Evolutionary conservation across 495 filamentous ascomycete genomes (phyloP), one percentile per base, ranked within the genome.

Genomic region (Geoglossum glabrum): DNA sequence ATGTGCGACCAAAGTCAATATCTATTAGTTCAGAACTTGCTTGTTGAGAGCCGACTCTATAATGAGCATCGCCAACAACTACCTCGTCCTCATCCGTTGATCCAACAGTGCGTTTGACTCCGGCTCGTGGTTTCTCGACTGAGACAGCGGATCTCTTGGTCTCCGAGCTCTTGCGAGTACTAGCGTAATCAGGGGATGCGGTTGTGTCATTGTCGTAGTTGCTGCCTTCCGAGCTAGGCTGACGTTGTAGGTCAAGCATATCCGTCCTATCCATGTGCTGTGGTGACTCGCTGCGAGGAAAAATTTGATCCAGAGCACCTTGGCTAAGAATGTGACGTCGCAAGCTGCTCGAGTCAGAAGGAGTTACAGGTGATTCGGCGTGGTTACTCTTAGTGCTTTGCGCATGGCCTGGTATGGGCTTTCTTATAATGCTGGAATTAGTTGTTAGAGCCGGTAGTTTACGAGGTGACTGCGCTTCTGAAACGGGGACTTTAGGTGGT

Each of bases 1-100:
- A 69, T 1, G 90, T 96, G 19, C 80, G 87, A 0, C 90, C 90
- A 67, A 97, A 97, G 64, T 97, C 85, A 59, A 97, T 77, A 9
- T 71, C 69, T 1, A 88, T 87, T 57, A 93, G 84, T 50, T 81
- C 76, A 23, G 76, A 58, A 57, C 68, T 72, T 17, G 64, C 63
- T 43, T 58, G 67, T 26, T 55, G 61, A 43, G 47, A 59, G 55
- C 65, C 67, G 68, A 19, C 70, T 61, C 28, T 70, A 57, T 82
- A 84, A 56, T 68, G 76, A 57, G 73, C 71, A 67, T 84, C 81
- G 4, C 81, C 81, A 61, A 84, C 77, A 46, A 71, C 64, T 46
- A 83, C 72, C 25, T 79, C 67, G 34, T 75, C 75, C 31, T 64
- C 61, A 4, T 77, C 71, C n/a, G 67, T 65, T 54, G 75, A 75